Conservation (phyloP, 139 green algal genomes). For the Chlorokybus atmophyticus region DNA sequence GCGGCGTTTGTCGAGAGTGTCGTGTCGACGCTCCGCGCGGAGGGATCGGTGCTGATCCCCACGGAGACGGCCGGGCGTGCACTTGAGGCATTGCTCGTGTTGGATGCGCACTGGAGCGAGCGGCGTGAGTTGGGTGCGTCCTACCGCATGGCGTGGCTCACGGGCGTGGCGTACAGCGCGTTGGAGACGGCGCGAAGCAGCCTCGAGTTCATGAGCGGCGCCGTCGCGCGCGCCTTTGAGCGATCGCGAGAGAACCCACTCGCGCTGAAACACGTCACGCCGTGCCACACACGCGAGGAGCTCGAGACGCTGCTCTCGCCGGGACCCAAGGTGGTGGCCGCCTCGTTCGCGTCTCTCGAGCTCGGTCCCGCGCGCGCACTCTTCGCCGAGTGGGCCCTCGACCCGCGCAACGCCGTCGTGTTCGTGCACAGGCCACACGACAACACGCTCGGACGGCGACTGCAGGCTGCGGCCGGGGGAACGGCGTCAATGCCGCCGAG, state of each 20-base stretch:
- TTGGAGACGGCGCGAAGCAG: constrained; percentile 57
- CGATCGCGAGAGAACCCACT: constrained; percentile 37
- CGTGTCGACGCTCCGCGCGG: constrained; percentile 17
- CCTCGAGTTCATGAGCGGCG: constrained; percentile 76
- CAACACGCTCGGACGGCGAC: constrained; percentile 3
- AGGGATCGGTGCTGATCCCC: constrained; percentile 76
- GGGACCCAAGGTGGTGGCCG: constrained; percentile 70
- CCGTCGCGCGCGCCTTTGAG: constrained; percentile 42
- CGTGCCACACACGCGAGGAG: constrained; percentile 31
- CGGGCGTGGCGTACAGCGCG: constrained; percentile 40
- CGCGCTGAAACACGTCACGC: constrained; percentile 14
- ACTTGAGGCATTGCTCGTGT: constrained; percentile 75
- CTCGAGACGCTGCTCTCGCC: constrained; percentile 12
- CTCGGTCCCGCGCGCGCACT: constrained; percentile 49
- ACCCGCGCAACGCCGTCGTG: constrained; percentile 59
- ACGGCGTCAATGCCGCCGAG: neutral
- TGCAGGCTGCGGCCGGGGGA: neutral
- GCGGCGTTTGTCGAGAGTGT: no score
- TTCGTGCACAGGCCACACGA: constrained; percentile 41
- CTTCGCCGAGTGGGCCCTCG: constrained; percentile 61
- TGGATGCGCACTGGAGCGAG: no score
- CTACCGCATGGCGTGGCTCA: constrained; percentile 65
- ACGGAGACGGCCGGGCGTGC: constrained; percentile 68
- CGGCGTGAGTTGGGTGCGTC: no score
- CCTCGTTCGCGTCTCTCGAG: constrained; percentile 50